Evolutionary conservation across 2,329 filamentous ascomycete genomes (phyloP).

Genomic region (Amesomyces nigricolor): DNA sequence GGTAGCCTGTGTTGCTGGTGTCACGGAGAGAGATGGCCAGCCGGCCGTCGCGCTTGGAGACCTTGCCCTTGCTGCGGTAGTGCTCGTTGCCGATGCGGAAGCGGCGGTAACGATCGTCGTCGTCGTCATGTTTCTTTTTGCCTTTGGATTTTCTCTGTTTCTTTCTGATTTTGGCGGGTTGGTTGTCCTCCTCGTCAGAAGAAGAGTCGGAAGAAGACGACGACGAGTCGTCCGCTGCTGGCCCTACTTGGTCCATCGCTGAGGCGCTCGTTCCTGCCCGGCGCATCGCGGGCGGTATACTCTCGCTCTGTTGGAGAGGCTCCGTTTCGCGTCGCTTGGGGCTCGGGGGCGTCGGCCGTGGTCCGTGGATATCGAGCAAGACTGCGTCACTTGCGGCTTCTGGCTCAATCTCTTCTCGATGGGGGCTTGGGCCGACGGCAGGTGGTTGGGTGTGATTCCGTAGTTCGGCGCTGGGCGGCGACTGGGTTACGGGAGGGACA

Average conservation of each 20-base stretch:
- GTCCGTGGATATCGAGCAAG: background rate
- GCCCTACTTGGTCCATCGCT: background rate
- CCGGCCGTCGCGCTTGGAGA: conserved; percentile 63
- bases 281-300: conserved; percentile 10
- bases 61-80: conserved; percentile 58
- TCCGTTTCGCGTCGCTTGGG: background rate
- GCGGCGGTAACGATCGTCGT: conserved; percentile 39
- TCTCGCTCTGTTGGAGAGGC: background rate
- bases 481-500: conserved; percentile 29
- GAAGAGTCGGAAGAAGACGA: conserved; percentile 20
- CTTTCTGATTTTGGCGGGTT: background rate
- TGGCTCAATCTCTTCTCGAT: background rate
- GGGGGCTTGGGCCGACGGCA: background rate
- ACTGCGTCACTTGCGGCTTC: background rate
- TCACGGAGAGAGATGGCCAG: conserved; percentile 69
- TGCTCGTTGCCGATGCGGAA: conserved; percentile 60
- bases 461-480: conserved; percentile 8
- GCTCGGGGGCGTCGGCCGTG: background rate
- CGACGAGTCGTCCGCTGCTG: conserved; percentile 16
- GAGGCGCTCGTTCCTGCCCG: conserved; percentile 28
- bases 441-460: background rate
- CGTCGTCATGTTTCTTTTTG: background rate
- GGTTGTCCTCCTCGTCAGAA: conserved; percentile 25
- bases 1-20: conserved; percentile 61
- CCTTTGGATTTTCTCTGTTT: background rate